Base-by-base conservation (phyloP, 139 green algal species). In the Parachlorella kessleri region DNA sequence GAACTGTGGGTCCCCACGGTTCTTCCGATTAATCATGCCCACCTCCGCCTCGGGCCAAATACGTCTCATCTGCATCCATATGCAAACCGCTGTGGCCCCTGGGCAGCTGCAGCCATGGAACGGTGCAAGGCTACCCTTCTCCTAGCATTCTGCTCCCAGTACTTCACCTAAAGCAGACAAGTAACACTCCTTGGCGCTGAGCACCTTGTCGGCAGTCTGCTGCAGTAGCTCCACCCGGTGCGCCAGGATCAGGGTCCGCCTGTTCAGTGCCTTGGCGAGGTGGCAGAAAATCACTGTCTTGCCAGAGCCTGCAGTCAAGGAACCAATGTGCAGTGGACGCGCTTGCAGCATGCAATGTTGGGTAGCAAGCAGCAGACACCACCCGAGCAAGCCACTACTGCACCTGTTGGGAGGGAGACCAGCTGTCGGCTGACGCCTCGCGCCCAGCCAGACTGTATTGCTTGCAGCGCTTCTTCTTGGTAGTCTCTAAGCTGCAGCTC, bases 281-380 rank as follows among this genome's bases (percentile, higher is more conserved):
- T 39, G 32, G 28, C 35, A 39, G 36, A 84, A 81, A 8, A 84
- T 59, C 1, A 84, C 73, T 14, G 80, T 84, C 55, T 84, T 84
- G 67, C 80, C 80, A 7, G 66, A 33, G 6, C 71, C 71, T 76
- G 48, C 71, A 64, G n/a, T n/a, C n/a, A n/a, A n/a, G n/a, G n/a
- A n/a, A n/a, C n/a, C 32, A 42, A 70, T 70, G 65, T 10, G 32
- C 7, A n/a, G 65, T 4, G 40, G 23, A 33, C 32, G 65, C 4
- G 33, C 14, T 4, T 4, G 1, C 10, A 42, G 32, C 65, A 41
- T 18, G 18, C 48, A 10, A 18, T 18, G 10, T 59, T 41, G 65
- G 7, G 4, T 42, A 26, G 28, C 30, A 4, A 4, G 32, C n/a
- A 23, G 66, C 8, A 7, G 2, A 18, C 3, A 6, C 4, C 10